A percentile compares a stretch with the other conserved stretches of the same genome.
Evolutionary conservation across 441 rosid species (phyloP).

Genomic region (Corymbia citriodora): DNA sequence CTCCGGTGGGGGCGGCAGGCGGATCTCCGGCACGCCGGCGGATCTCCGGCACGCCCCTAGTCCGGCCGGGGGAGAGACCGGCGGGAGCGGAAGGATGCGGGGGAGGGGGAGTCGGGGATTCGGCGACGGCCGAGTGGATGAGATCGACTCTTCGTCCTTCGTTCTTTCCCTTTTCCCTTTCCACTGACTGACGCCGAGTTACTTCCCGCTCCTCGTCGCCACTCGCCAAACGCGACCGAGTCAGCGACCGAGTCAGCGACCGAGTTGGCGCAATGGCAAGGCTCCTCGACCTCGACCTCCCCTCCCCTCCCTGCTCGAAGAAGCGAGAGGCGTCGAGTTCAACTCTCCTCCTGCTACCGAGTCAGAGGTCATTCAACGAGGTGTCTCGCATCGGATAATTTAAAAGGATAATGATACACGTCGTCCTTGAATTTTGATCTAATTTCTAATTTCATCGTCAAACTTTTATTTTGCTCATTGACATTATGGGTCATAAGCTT

Average conservation of each 20-base stretch:
- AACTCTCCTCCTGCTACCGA: not conserved
- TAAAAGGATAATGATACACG: not conserved
- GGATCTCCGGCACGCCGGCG: too few relatives aligned
- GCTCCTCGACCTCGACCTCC: not conserved
- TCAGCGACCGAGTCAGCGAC: not conserved
- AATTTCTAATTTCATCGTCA: fast-evolving
- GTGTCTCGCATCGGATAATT: not conserved
- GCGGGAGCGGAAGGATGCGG: not conserved
- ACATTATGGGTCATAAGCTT: too few relatives aligned
- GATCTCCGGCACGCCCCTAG: not conserved
- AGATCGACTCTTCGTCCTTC: not conserved
- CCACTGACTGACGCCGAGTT: not conserved
- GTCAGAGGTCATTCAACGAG: too few relatives aligned
- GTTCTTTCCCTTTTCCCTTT: not conserved
- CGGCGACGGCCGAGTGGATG: not conserved
- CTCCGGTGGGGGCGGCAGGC: not conserved
- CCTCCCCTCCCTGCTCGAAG: not conserved
- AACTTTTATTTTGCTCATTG: not conserved
- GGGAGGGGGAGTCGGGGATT: not conserved
- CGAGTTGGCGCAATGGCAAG: not conserved
- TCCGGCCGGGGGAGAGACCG: not conserved
- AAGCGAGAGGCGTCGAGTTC: not conserved
- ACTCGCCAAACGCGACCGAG: not conserved
- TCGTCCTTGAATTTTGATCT: fast-evolving
- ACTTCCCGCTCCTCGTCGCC: not conserved